phyloP scores from a whole-genome alignment of 2,329 filamentous ascomycete genomes.

The Botrytis byssoidea region DNA sequence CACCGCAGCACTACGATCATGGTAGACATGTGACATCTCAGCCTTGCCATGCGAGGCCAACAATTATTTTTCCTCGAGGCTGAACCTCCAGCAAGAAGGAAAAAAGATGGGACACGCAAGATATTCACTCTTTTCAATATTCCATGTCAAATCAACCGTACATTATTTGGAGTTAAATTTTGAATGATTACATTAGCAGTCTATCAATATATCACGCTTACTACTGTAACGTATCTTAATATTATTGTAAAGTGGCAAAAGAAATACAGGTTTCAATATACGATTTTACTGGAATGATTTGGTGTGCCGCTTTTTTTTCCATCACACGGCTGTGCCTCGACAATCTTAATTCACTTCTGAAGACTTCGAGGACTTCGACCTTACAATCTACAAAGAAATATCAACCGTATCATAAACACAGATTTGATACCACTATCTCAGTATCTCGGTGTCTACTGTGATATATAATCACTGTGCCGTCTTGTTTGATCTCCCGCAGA shows the following conservation, averaged over 20 bases:
- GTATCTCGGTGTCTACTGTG: background rate
- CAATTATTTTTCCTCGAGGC: slow-evolving; percentile 5
- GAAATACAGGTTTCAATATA: background rate
- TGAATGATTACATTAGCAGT: background rate
- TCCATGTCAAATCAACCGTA: background rate
- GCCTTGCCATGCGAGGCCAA: background rate
- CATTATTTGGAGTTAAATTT: background rate
- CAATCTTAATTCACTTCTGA: background rate
- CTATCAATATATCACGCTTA: background rate
- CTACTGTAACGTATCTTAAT: background rate
- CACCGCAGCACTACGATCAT: background rate
- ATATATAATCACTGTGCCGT: background rate
- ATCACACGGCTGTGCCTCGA: background rate
- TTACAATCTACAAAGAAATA: too few relatives aligned
- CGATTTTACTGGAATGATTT: background rate
- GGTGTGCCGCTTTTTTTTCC: background rate
- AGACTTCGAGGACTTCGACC: background rate
- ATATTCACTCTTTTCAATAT: background rate
- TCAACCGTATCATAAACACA: background rate
- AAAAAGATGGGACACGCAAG: background rate
- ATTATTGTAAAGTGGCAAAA: background rate
- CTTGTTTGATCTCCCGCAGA: background rate
- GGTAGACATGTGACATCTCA: slow-evolving; percentile 3
- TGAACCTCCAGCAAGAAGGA: background rate
- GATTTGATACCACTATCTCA: background rate